Evolutionary conservation across 768 basidiomycete species (phyloP), one percentile per base, ranked within the genome.

Genomic region (Leucocoprinus sp.): DNA sequence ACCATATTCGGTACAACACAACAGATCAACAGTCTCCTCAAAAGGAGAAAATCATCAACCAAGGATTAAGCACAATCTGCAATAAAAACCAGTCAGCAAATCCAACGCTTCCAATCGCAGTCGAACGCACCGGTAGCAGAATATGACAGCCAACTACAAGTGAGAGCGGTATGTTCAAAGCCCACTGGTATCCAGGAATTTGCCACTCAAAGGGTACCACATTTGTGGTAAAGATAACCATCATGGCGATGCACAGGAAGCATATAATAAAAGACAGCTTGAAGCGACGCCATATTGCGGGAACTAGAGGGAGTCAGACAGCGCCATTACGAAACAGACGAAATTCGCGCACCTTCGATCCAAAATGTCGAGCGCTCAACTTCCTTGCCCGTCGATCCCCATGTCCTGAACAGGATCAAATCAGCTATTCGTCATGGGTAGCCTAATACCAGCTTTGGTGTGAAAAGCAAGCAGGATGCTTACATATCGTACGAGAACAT

Each of bases 331-430:
- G 34, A 2, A 15, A 31, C 5, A 4, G n/a, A 23, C 17, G 36
- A 21, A 15, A n/a, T 41, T 45, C 34, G 49, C 54, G 45, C 42
- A 62, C 68, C 66, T 65, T 93, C 90, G 52, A 88, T 78, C 78
- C 86, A 91, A 70, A 93, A 91, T 47, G 90, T 89, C 1, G 84
- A 87, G 22, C 78, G 73, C 57, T 91, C 84, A 42, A 93, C 87
- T 64, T 89, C 87, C 63, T 93, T 92, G 54, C 66, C 72, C 1
- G 74, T 75, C 22, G 73, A 74, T 22, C 74, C 73, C 74, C 74
- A 75, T 26, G 72, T 74, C 73, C 71, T 74, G 39, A 38, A 14
- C 43, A 38, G 35, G 15, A 27, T 17, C 24, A 26, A 28, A 19
- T 8, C 6, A 19, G 24, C 4, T 37, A 41, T 41, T 14, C 26